A percentile compares a stretch with the other conserved stretches of the same genome.
Evolutionary conservation across 2,329 filamentous ascomycete genomes (phyloP).

Genomic region (Penicillium sp.): DNA sequence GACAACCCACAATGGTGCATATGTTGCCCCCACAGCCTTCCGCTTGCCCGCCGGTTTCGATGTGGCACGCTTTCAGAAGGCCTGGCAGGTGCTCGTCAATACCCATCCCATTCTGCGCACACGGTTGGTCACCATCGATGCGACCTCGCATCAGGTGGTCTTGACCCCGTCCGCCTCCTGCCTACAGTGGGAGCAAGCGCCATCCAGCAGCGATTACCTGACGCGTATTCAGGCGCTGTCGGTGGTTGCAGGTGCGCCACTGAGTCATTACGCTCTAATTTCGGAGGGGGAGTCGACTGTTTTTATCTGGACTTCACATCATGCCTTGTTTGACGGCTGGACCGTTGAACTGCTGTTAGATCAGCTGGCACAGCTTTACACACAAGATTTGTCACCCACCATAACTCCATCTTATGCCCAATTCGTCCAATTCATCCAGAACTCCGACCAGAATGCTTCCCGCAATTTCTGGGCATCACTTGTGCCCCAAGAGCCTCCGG

Average conservation of each 20-base stretch:
- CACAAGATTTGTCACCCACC: background rate
- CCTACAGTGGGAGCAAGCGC: background rate
- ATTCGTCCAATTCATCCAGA: constrained; percentile 22
- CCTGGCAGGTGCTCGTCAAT: background rate
- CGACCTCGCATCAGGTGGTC: background rate
- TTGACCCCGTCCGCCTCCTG: background rate
- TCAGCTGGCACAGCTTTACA: background rate
- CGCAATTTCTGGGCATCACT: constrained; percentile 10
- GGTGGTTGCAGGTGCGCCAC: background rate
- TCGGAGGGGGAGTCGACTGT: constrained; percentile 5
- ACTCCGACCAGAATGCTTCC: constrained; percentile 3
- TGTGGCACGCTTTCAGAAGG: background rate
- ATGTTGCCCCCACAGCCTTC: background rate
- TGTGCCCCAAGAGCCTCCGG: constrained; percentile 1
- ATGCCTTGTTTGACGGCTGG: constrained; percentile 43
- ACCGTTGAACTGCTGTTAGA: background rate
- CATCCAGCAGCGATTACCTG: background rate
- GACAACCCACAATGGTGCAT: background rate
- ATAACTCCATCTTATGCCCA: constrained; percentile 1
- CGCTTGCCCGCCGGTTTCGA: background rate
- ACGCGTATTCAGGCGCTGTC: background rate
- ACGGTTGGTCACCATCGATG: background rate
- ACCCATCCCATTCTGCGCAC: constrained; percentile 1
- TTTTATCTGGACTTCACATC: constrained; percentile 42
- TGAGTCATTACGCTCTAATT: background rate